Base-by-base conservation (phyloP, 176 grass and related monocot species). In the Aegilops longissima region DNA sequence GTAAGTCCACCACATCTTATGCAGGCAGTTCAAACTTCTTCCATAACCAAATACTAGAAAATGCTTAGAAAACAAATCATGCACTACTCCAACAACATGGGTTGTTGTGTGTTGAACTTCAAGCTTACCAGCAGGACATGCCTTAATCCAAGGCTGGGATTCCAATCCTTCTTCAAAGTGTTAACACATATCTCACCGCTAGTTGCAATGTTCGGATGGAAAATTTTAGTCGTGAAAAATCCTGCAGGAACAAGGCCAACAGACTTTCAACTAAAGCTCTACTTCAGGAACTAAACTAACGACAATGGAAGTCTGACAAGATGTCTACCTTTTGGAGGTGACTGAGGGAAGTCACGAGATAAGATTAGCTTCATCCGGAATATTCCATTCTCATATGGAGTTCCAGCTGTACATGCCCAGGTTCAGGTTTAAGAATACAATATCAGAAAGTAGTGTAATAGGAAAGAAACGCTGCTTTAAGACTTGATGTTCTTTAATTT, bases 161-260 rank as follows among this genome's bases (percentile, higher is more conserved):
- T 97, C 97, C 97, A 99, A 77, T 99, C 97, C 78, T 99, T 97
- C 85, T 99, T 97, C 75, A 99, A 67, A 66, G 97, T 99, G 81
- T 99, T 99, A 33, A 99, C 97, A 96, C 97, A 96, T 77, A 99
- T 97, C 81, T 99, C 97, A 73, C 97, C 97, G 84, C 89, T 90
- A 40, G 85, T 91, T 83, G 97, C 92, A 86, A 99, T 94, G 82
- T 99, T 99, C 30, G 97, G 97, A 93, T 97, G 97, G 83, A 99
- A 99, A 78, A 98, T 93, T 87, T 95, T 95, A 13, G 89, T 95
- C 29, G 95, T 51, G 69, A 95, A 98, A 78, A 90, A 98, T 38
- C 95, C 95, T 98, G 82, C 45, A 90, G n/a, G 80, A 82, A 72
- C 62, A 58, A 44, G 42, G 20, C 2, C 85, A 59, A 52, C 6